A percentile compares a stretch with the other conserved stretches of the same genome.
Conservation (phyloP, 768 basidiomycete species). For the Guyanaporus albipodus region DNA sequence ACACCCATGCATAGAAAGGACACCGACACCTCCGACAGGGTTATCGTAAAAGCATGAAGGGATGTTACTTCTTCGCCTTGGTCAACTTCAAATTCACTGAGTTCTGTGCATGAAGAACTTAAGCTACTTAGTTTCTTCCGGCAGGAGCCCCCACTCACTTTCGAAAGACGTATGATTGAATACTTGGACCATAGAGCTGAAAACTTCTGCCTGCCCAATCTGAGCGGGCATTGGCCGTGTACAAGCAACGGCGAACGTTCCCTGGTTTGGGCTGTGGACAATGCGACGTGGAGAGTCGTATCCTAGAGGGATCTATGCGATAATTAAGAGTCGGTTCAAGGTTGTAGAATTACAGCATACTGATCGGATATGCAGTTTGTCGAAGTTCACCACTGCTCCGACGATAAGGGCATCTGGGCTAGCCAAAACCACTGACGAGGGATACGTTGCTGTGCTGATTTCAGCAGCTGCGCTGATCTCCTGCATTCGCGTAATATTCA, state of each 20-base stretch:
- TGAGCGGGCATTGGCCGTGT: conserved; percentile 50
- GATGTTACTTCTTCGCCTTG: conserved; percentile 62
- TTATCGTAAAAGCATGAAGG: conserved; percentile 33
- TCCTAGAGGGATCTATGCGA: conserved; percentile 61
- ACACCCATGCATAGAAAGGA: conserved; percentile 52
- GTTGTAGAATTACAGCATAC: conserved; percentile 37
- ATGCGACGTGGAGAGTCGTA: conserved; percentile 68
- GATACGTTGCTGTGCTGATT: conserved; percentile 47
- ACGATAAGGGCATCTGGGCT: conserved; percentile 53
- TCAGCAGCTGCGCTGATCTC: conserved; percentile 51
- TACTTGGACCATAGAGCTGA: conserved; percentile 58
- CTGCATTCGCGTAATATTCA: conserved; percentile 21
- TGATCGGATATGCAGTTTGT: conserved; percentile 78
- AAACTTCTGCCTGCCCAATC: conserved; percentile 45
- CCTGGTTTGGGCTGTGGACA: conserved; percentile 49
- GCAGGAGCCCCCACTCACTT: conserved; percentile 40
- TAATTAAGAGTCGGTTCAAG: neutral
- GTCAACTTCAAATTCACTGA: conserved; percentile 30
- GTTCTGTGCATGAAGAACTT: conserved; percentile 14
- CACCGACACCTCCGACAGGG: conserved; percentile 27
- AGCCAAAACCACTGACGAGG: conserved; percentile 56
- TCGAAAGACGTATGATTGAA: conserved; percentile 62
- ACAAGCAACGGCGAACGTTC: conserved; percentile 65
- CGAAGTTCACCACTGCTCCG: conserved; percentile 61
- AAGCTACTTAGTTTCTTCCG: conserved; percentile 4